These are phyloP conservation scores for Lizonia empirigonia DNA, from an alignment of 2,329 filamentous ascomycete genomes.

Conservation along the genomic window DNA sequence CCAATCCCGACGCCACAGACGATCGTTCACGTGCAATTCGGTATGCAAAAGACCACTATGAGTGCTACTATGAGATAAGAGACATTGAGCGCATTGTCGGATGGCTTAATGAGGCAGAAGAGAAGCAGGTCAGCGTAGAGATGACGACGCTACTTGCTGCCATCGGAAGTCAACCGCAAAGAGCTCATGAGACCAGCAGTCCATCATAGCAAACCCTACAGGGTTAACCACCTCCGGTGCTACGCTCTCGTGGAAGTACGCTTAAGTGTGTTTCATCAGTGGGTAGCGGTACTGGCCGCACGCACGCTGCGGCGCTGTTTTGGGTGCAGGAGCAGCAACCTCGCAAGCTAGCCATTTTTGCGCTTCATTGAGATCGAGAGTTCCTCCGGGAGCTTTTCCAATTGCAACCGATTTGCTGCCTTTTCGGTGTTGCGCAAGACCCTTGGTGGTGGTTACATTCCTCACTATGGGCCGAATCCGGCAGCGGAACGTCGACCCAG, in stretches of 20 bases:
- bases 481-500: slow-evolving; percentile 14
- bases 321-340: slow-evolving; percentile 9
- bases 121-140: slow-evolving; percentile 1
- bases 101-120: slow-evolving; percentile 17
- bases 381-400: slow-evolving; percentile 1
- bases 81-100: slow-evolving; percentile 26
- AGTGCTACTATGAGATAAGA: slow-evolving; percentile 28
- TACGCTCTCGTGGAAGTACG: slow-evolving; percentile 5
- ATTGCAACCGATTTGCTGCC: slow-evolving; percentile 3
- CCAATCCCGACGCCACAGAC: slow-evolving; percentile 19
- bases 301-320: slow-evolving; percentile 3
- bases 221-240: not conserved
- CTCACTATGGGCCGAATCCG: slow-evolving; percentile 13
- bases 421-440: slow-evolving; percentile 7
- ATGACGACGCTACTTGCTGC: slow-evolving; percentile 4
- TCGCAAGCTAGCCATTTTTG: not conserved
- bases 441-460: slow-evolving; percentile 13
- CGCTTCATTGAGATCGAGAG: slow-evolving; percentile 1
- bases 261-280: slow-evolving; percentile 8
- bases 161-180: not conserved
- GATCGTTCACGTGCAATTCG: slow-evolving; percentile 27
- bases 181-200: slow-evolving; percentile 2
- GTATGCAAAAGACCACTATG: slow-evolving; percentile 31
- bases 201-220: slow-evolving; percentile 1
- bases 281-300: slow-evolving; percentile 13